These are phyloP conservation scores for Ceratocystis destructans DNA, from an alignment of 2,329 filamentous ascomycete genomes.

Conservation along the genomic window DNA sequence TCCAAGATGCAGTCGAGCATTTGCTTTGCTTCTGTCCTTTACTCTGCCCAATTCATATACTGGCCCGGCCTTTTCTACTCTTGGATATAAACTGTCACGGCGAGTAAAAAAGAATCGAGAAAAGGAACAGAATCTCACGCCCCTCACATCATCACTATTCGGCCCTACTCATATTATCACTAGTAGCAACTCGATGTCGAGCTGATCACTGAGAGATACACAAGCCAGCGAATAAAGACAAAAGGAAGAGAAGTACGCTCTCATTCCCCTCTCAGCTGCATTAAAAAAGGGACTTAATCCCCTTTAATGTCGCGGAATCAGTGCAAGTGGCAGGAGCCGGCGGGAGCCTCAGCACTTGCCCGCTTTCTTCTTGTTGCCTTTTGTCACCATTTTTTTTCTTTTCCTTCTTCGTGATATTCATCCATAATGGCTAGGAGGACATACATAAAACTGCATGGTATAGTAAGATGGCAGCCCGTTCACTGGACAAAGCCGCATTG, in stretches of 20 bases:
- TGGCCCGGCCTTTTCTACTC: too few species aligned
- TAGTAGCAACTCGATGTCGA: not conserved
- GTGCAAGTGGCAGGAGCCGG: constrained; percentile 2
- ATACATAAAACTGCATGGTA: not conserved
- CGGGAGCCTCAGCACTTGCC: not conserved
- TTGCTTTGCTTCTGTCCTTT: too few species aligned
- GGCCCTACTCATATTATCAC: not conserved
- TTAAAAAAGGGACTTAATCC: not conserved
- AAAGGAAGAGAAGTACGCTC: not conserved
- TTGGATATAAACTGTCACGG: too few species aligned
- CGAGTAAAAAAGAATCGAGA: not conserved
- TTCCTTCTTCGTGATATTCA: not conserved
- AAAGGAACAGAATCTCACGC: not conserved
- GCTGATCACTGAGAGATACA: not conserved
- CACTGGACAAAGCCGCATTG: not conserved
- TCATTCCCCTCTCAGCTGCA: not conserved
- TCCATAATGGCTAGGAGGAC: not conserved
- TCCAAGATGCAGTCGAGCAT: too few species aligned
- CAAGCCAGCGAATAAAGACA: not conserved
- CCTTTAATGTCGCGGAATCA: constrained; percentile 6
- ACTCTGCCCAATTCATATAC: too few species aligned
- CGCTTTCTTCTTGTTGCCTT: not conserved
- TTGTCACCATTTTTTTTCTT: not conserved
- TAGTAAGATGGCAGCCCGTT: not conserved
- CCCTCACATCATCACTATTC: not conserved